Evolutionary conservation across 1,139 yeast species (phyloP).

Genomic region (Sugiyamaella paludigena): DNA sequence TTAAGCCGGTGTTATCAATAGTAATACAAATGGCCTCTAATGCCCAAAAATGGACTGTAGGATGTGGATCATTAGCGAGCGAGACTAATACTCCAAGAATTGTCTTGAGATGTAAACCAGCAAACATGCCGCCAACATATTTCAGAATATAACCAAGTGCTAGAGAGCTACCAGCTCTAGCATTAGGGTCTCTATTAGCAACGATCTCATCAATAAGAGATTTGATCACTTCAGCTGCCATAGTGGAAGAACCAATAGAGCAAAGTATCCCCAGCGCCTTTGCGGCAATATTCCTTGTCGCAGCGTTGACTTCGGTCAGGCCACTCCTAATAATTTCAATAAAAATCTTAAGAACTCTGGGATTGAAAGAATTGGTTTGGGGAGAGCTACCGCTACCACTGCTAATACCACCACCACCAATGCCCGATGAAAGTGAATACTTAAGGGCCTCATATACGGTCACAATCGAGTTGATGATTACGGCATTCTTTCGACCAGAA

Average conservation of each 20-base stretch:
- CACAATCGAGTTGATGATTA: slow-evolving; percentile 58
- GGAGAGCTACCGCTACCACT: slow-evolving; percentile 11
- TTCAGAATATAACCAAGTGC: slow-evolving; percentile 60
- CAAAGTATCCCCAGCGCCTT: slow-evolving; percentile 65
- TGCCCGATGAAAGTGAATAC: slow-evolving; percentile 12
- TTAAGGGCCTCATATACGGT: slow-evolving; percentile 60
- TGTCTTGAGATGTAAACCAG: slow-evolving; percentile 40
- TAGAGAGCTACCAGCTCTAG: slow-evolving; percentile 63
- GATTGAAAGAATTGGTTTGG: slow-evolving; percentile 22
- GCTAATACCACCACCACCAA: slow-evolving; percentile 12
- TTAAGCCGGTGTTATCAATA: slow-evolving; percentile 55
- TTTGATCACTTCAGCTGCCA: slow-evolving; percentile 51
- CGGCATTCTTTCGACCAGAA: slow-evolving; percentile 41
- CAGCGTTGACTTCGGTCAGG: slow-evolving; percentile 36
- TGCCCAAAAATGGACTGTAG: slow-evolving; percentile 73
- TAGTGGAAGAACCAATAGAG: slow-evolving; percentile 42
- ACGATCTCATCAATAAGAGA: slow-evolving; percentile 61
- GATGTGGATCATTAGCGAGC: slow-evolving; percentile 76
- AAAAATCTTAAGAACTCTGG: slow-evolving; percentile 45
- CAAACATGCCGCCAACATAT: slow-evolving; percentile 45
- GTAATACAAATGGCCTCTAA: slow-evolving; percentile 57
- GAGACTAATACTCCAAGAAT: slow-evolving; percentile 60
- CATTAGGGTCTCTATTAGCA: slow-evolving; percentile 56
- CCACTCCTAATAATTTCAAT: slow-evolving; percentile 58
- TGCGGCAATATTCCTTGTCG: slow-evolving; percentile 51